Percentiles rank a stretch among this genome's conserved stretches.
These are phyloP conservation scores for Nicotiana noctiflora DNA, from an alignment of 257 asterid species.

Conservation along the genomic window DNA sequence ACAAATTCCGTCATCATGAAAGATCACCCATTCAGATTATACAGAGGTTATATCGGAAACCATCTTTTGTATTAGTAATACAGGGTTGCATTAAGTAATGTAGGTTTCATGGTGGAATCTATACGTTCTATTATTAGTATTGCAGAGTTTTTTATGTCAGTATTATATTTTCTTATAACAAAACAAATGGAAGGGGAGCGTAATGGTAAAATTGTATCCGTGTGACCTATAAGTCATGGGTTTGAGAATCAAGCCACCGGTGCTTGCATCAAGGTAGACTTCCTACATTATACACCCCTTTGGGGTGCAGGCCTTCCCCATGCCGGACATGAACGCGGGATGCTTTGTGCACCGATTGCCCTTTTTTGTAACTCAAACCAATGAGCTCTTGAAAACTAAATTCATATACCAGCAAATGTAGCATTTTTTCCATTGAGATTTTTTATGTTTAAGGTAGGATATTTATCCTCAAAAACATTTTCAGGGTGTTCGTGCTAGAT, in stretches of 20 bases:
- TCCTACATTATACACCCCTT: no score
- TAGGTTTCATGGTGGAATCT: not conserved
- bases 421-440: not conserved
- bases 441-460: not conserved
- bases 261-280: no score
- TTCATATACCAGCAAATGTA: not conserved
- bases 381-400: not conserved
- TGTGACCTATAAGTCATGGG: no score
- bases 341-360: no score
- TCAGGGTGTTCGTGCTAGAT: conserved; percentile 92
- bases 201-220: no score
- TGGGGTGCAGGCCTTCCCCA: no score
- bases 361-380: not conserved
- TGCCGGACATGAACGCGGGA: no score
- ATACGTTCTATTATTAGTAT: not conserved
- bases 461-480: not conserved
- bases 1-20: not conserved
- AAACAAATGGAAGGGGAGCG: not conserved
- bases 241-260: no score
- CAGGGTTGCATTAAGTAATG: not conserved
- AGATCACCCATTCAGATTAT: not conserved
- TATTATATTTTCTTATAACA: not conserved
- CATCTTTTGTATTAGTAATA: not conserved
- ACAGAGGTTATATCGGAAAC: not conserved
- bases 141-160: not conserved